Percentiles rank a stretch among this genome's conserved stretches.
Evolutionary conservation across 2,329 filamentous ascomycete genomes (phyloP).

Genomic region (Colletotrichum sansevieriae): DNA sequence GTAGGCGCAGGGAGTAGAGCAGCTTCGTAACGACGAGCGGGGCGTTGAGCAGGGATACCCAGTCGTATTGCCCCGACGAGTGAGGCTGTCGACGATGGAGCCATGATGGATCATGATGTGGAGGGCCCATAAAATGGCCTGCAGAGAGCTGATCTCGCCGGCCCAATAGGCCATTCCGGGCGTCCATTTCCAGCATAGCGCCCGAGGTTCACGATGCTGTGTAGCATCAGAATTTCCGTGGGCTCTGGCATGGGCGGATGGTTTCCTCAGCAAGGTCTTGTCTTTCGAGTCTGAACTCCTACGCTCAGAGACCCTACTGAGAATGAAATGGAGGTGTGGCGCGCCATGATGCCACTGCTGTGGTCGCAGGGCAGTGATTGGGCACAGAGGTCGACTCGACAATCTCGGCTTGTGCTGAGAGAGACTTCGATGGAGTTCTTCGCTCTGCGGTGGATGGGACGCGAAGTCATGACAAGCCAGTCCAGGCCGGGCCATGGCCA

Average conservation of each 20-base stretch:
- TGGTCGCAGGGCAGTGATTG: constrained; percentile 14
- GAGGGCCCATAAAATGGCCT: constrained; percentile 33
- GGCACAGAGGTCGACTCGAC: constrained; percentile 2
- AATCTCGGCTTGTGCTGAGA: constrained; percentile 25
- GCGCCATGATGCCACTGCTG: constrained; percentile 30
- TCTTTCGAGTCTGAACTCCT: neutral
- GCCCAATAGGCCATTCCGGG: constrained; percentile 42
- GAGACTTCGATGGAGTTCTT: constrained; percentile 24
- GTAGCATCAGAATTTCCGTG: constrained; percentile 25
- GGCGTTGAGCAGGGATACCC: constrained; percentile 45
- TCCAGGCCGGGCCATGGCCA: constrained; percentile 26
- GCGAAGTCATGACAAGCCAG: constrained; percentile 11
- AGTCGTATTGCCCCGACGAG: constrained; percentile 46
- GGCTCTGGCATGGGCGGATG: neutral
- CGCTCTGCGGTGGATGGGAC: constrained; percentile 8
- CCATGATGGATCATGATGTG: constrained; percentile 40
- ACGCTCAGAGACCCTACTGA: neutral
- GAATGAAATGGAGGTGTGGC: constrained; percentile 7
- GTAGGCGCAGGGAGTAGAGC: constrained; percentile 42
- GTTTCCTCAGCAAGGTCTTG: neutral
- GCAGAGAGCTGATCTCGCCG: constrained; percentile 40
- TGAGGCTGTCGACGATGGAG: constrained; percentile 50
- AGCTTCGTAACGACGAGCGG: constrained; percentile 50
- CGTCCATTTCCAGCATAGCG: constrained; percentile 34
- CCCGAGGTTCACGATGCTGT: constrained; percentile 39